Evolutionary conservation across 2,329 filamentous ascomycete species (phyloP).

Genomic region (Bipolaris oryzae): DNA sequence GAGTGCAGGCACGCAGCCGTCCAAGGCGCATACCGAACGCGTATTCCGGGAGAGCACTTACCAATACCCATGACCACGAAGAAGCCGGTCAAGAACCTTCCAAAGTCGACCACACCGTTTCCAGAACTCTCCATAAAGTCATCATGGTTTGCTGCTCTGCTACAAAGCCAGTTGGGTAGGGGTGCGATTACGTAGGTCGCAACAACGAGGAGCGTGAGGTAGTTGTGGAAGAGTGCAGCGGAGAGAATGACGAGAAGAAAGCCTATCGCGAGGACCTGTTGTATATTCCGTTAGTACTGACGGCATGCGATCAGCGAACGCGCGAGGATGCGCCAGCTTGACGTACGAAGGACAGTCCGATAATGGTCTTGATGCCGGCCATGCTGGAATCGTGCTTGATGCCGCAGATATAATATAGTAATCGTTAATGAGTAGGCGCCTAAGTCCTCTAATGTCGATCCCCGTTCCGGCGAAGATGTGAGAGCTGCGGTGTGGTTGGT

Average conservation of each 20-base stretch:
- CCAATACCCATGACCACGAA: conserved; percentile 97
- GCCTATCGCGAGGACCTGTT: conserved; percentile 87
- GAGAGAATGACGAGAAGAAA: conserved; percentile 99
- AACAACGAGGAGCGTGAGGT: conserved; percentile 93
- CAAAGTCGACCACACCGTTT: conserved; percentile 87
- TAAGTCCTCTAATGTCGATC: not conserved
- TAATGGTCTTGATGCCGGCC: conserved; percentile 98
- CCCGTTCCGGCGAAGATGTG: conserved; percentile 16
- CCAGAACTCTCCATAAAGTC: conserved; percentile 90
- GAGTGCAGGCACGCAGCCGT: not conserved
- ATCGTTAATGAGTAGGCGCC: not conserved
- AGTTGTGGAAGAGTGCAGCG: conserved; percentile 91
- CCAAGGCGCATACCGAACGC: not conserved
- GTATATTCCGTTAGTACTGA: conserved; percentile 5
- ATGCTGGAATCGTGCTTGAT: conserved; percentile 52
- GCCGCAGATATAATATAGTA: not conserved
- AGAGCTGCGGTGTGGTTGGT: conserved; percentile 7
- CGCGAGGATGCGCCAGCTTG: conserved; percentile 26
- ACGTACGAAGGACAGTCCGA: conserved; percentile 92
- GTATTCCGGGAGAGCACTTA: conserved; percentile 57
- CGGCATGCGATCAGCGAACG: conserved; percentile 1
- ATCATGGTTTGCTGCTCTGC: conserved; percentile 86
- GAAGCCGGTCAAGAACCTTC: conserved; percentile 92
- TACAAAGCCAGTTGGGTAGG: conserved; percentile 94
- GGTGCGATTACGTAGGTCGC: conserved; percentile 94